Conservation (phyloP, 352 stramenopile species). For the Phytophthora hybrid region DNA sequence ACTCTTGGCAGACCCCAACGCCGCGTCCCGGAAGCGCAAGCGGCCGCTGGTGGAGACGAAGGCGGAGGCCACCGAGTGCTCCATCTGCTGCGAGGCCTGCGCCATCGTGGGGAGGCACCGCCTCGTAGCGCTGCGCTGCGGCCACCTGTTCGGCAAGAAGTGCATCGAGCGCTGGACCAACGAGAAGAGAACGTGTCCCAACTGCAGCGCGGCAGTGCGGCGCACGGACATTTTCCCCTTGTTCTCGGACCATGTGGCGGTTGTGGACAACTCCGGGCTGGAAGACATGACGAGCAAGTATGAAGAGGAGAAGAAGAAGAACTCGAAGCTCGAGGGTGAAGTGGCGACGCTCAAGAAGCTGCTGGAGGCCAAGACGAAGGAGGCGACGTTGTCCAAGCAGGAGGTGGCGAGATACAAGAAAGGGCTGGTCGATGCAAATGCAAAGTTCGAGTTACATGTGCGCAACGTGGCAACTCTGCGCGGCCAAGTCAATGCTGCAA, state of each 20-base stretch:
- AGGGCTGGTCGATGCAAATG: conserved; percentile 28
- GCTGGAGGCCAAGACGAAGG: conserved; percentile 36
- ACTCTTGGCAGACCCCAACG: conserved; percentile 1
- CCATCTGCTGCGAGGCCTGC: conserved; percentile 79
- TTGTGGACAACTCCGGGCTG: conserved; percentile 78
- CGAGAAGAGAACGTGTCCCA: conserved; percentile 71
- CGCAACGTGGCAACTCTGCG: background rate
- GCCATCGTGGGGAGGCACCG: conserved; percentile 66
- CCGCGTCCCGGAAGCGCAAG: conserved; percentile 39
- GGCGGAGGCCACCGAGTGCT: conserved; percentile 72
- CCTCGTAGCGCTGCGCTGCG: conserved; percentile 73
- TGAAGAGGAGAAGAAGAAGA: conserved; percentile 59
- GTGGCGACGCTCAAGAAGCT: conserved; percentile 51
- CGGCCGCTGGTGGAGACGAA: conserved; percentile 40
- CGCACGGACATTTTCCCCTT: conserved; percentile 65
- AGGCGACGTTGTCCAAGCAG: conserved; percentile 30
- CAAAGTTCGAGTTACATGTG: conserved; percentile 8
- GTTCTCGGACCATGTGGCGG: conserved; percentile 77
- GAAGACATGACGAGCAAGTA: conserved; percentile 69
- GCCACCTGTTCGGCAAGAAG: conserved; percentile 77
- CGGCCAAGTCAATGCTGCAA: background rate
- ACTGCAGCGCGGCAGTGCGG: conserved; percentile 62
- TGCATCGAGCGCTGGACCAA: conserved; percentile 81
- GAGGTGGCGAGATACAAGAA: conserved; percentile 48
- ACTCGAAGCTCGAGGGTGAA: conserved; percentile 58